Evolutionary conservation across 495 filamentous ascomycete species (phyloP), one percentile per base, ranked within the genome.

Genomic region (Trichoderma gamsii): DNA sequence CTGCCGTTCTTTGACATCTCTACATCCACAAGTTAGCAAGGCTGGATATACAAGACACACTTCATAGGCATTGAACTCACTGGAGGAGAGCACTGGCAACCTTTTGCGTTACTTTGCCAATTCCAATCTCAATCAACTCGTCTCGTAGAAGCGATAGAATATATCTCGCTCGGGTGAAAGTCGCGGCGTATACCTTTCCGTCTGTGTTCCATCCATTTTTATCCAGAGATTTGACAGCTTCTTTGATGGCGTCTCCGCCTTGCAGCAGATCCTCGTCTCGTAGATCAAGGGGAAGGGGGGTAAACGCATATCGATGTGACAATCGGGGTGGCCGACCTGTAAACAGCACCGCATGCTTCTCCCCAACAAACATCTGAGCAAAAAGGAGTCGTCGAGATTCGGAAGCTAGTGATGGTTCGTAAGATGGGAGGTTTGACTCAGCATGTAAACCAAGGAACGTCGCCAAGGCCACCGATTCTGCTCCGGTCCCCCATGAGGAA

Each of bases 371-470:
- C 4, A 80, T 77, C 18, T 78, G 76, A 23, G 81, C 78, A 65
- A 88, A 88, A 21, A 84, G 76, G 29, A 77, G 77, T 72, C 82
- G 73, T 63, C 72, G 38, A 13, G 46, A 21, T 44, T 69, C 68
- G n/a, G 64, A 69, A 15, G 68, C 46, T 35, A 61, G 25, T 18
- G 68, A 63, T 7, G 68, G 68, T 21, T 23, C 61, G 35, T 69
- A 69, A 9, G 64, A 44, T 6, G 23, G 27, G 12, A 32, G 18
- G 1, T 43, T 63, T 4, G 68, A 23, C 9, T 84, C 81, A 71
- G 84, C 80, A 71, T 89, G 87, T 2, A 88, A 75, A 16, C 86
- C 87, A 21, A 85, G 78, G 27, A 85, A 84, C 38, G 85, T 83
- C n/a, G 86, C 73, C 0, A 85, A 81, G 13, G 82, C 77, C 15